Evolutionary conservation across 2,329 filamentous ascomycete genomes (phyloP).

Genomic region (Aspergillus eucalypticola): DNA sequence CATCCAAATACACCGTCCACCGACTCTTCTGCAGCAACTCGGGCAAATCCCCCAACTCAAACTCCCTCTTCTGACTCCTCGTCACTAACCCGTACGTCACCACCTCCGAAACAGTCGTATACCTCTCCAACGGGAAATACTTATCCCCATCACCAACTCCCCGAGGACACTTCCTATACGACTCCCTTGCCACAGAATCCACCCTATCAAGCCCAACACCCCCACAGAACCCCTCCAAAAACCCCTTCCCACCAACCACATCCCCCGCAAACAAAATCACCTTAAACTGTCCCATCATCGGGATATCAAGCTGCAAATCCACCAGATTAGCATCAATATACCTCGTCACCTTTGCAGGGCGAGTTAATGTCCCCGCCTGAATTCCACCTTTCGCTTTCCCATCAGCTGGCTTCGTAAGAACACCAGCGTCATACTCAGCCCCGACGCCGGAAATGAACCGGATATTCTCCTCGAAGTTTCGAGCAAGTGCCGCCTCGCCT

Average conservation of each 20-base stretch:
- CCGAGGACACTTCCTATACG: conserved; percentile 62
- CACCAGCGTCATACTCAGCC: conserved; percentile 65
- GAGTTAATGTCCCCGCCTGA: conserved; percentile 50
- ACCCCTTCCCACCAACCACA: conserved; percentile 56
- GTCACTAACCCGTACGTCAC: conserved; percentile 72
- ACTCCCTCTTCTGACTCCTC: conserved; percentile 58
- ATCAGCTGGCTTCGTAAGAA: conserved; percentile 53
- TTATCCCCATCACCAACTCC: conserved; percentile 62
- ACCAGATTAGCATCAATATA: conserved; percentile 78
- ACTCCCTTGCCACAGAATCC: conserved; percentile 48
- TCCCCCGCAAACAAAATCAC: conserved; percentile 71
- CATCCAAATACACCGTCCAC: conserved; percentile 73
- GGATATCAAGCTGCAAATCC: conserved; percentile 75
- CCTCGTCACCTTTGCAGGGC: conserved; percentile 69
- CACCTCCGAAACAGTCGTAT: conserved; percentile 66
- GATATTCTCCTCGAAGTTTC: conserved; percentile 70
- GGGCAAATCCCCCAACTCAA: conserved; percentile 68
- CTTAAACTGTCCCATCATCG: conserved; percentile 74
- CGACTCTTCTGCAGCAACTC: conserved; percentile 62
- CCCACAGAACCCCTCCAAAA: conserved; percentile 62
- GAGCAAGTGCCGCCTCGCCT: conserved; percentile 64
- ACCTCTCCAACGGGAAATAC: conserved; percentile 67
- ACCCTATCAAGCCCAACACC: too few relatives aligned
- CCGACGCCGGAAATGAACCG: conserved; percentile 73
- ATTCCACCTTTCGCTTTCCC: conserved; percentile 47